These are phyloP conservation scores for Epichloe scottii DNA, from an alignment of 2,329 filamentous ascomycete species.

Conservation along the genomic window DNA sequence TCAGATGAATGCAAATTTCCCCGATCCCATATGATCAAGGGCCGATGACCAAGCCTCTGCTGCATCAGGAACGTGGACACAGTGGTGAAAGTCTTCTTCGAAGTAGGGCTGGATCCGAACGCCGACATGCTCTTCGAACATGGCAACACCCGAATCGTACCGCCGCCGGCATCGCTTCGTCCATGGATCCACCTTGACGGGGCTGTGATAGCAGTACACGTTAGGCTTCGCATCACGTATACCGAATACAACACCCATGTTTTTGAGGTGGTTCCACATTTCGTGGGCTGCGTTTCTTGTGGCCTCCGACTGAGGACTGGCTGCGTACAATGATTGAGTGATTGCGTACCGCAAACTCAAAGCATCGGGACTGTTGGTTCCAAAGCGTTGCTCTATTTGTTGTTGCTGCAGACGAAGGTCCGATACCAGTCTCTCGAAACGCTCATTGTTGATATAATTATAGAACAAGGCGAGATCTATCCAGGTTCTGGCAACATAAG, in stretches of 20 bases:
- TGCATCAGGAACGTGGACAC: conserved; percentile 24
- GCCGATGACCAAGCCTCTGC: conserved; percentile 26
- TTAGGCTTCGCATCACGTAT: conserved; percentile 26
- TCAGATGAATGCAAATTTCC: conserved; percentile 23
- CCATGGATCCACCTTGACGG: conserved; percentile 31
- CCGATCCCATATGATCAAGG: conserved; percentile 16
- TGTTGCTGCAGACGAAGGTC: conserved; percentile 25
- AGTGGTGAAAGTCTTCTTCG: conserved; percentile 31
- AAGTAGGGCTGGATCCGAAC: conserved; percentile 28
- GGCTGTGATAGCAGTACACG: conserved; percentile 30
- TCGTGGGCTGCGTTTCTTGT: conserved; percentile 25
- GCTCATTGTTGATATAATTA: conserved; percentile 23
- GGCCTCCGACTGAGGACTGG: conserved; percentile 20
- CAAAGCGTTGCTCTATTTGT: conserved; percentile 23
- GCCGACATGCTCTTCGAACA: conserved; percentile 26
- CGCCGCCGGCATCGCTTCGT: conserved; percentile 29
- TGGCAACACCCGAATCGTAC: conserved; percentile 25
- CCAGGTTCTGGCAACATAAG: conserved; percentile 30
- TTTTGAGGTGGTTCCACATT: conserved; percentile 24
- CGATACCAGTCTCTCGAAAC: conserved; percentile 23
- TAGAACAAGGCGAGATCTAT: conserved; percentile 29
- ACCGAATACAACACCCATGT: conserved; percentile 22
- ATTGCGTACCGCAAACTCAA: conserved; percentile 28
- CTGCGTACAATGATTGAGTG: conserved; percentile 26
- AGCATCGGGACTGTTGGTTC: conserved; percentile 21